A percentile compares a stretch with the other conserved stretches of the same genome.
Evolutionary conservation across 192 early-diverging fungal species (phyloP).

Genomic region (Umbelopsis sp.): DNA sequence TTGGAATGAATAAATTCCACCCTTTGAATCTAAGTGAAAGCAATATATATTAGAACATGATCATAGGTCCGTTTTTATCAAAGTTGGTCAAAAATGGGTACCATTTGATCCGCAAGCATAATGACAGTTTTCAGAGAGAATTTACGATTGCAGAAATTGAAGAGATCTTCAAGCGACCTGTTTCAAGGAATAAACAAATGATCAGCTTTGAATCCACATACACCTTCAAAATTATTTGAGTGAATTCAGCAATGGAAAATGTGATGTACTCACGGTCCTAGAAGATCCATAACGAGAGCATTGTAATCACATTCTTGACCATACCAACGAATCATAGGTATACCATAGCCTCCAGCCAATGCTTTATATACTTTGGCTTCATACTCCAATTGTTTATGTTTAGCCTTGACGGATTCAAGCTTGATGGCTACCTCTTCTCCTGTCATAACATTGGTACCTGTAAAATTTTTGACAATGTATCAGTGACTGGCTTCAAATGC

Average conservation of each 20-base stretch:
- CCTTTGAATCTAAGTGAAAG: constrained; percentile 48
- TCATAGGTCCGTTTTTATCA: background rate
- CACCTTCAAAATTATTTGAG: too few species aligned
- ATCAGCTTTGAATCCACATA: too few species aligned
- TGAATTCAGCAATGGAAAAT: background rate
- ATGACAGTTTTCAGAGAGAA: constrained; percentile 88
- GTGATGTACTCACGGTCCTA: constrained; percentile 63
- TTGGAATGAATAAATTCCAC: constrained; percentile 78
- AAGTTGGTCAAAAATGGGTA: constrained; percentile 28
- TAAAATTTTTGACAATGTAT: background rate
- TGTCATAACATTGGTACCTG: constrained; percentile 84
- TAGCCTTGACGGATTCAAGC: constrained; percentile 90
- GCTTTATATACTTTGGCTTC: constrained; percentile 96
- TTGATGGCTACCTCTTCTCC: constrained; percentile 98
- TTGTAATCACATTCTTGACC: constrained; percentile 83
- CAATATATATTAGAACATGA: background rate
- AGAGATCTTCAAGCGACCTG: constrained; percentile 82
- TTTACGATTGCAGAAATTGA: constrained; percentile 88
- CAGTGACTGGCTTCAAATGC: background rate
- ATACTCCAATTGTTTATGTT: constrained; percentile 97
- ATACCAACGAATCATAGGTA: constrained; percentile 87
- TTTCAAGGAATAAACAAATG: background rate
- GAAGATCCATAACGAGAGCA: constrained; percentile 85
- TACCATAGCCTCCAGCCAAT: constrained; percentile 88
- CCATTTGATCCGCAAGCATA: constrained; percentile 85